Percentiles rank a stretch among this genome's conserved stretches.
These are phyloP conservation scores for Penicillium fuscoglaucum DNA, from an alignment of 2,329 filamentous ascomycete species.

Conservation along the genomic window DNA sequence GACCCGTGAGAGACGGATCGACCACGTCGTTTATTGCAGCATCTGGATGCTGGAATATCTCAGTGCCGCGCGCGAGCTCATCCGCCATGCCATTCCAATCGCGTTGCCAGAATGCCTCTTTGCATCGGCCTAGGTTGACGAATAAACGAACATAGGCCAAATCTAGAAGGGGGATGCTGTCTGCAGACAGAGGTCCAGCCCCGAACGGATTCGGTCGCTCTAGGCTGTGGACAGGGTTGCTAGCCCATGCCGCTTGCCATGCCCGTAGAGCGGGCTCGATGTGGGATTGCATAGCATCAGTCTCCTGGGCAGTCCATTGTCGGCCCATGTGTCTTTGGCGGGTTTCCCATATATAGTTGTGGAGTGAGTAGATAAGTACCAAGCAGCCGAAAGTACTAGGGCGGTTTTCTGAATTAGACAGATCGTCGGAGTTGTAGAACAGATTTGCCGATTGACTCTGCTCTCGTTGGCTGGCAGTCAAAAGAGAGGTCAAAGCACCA, in stretches of 20 bases:
- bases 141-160: constrained; percentile 90
- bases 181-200: constrained; percentile 77
- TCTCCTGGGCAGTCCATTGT: constrained; percentile 87
- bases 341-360: constrained; percentile 99
- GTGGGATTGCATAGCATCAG: constrained; percentile 91
- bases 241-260: constrained; percentile 91
- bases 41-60: constrained; percentile 72
- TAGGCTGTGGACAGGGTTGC: constrained; percentile 78
- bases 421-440: constrained; percentile 54
- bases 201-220: constrained; percentile 84
- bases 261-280: constrained; percentile 91
- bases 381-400: constrained; percentile 92
- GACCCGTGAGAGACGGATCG: constrained; percentile 30
- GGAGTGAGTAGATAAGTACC: constrained; percentile 87
- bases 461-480: constrained; percentile 72
- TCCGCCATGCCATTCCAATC: constrained; percentile 92
- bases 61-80: constrained; percentile 75
- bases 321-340: constrained; percentile 84
- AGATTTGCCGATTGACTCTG: constrained; percentile 42
- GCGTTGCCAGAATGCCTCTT: constrained; percentile 90
- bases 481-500: constrained; percentile 73
- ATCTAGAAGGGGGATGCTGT: constrained; percentile 87
- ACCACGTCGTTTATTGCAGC: constrained; percentile 32
- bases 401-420: constrained; percentile 63
- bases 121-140: constrained; percentile 87